Conservation (phyloP, 768 basidiomycete species). For the Chlorophyllum brunneum region DNA sequence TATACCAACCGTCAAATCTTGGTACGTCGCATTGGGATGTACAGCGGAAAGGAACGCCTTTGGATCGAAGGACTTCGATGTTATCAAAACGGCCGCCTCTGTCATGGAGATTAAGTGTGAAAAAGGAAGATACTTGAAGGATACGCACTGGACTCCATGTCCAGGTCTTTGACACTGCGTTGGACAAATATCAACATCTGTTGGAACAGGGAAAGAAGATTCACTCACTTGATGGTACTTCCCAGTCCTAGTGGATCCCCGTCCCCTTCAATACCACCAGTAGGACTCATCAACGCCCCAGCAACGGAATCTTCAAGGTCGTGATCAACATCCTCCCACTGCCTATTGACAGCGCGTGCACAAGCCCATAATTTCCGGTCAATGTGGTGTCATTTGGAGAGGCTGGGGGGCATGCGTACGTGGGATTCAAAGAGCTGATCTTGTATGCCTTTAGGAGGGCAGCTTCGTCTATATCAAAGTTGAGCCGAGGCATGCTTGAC, state of each 20-base stretch:
- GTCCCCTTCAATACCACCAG: constrained; percentile 52
- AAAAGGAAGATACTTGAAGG: constrained; percentile 12
- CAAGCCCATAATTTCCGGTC: constrained; percentile 2
- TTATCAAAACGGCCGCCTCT: constrained; percentile 82
- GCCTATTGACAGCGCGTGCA: constrained; percentile 34
- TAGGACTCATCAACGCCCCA: constrained; percentile 56
- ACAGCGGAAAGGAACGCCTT: constrained; percentile 88
- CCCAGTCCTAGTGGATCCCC: constrained; percentile 82
- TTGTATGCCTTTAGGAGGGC: constrained; percentile 85
- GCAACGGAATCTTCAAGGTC: constrained; percentile 76
- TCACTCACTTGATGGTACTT: constrained; percentile 50
- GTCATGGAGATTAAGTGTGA: neutral
- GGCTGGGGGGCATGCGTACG: constrained; percentile 37
- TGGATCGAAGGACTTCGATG: constrained; percentile 94
- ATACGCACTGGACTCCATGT: constrained; percentile 72
- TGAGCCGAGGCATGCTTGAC: constrained; percentile 52
- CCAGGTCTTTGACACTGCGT: constrained; percentile 59
- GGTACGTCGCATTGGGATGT: constrained; percentile 93
- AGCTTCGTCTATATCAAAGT: constrained; percentile 75
- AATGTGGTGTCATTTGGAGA: neutral
- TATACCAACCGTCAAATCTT: constrained; percentile 82
- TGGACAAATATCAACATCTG: constrained; percentile 11
- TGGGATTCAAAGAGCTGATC: constrained; percentile 72
- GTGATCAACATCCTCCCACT: constrained; percentile 90
- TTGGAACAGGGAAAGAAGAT: neutral